These are phyloP conservation scores for Fraxinus excelsior DNA, from an alignment of 257 asterid genomes.

Conservation along the genomic window DNA sequence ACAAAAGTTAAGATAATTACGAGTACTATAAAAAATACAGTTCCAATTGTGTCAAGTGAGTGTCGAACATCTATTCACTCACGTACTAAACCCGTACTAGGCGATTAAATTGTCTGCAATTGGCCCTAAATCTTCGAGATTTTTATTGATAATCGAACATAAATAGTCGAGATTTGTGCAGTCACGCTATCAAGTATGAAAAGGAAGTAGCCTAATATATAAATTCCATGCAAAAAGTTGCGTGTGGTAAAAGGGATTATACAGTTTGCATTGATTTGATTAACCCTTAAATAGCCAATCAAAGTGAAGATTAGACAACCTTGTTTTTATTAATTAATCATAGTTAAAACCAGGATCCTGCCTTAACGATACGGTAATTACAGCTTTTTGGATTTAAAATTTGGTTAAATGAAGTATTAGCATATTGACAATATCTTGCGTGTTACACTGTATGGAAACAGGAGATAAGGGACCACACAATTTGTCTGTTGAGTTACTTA, in stretches of 20 bases:
- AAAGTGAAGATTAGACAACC: conserved; percentile 36
- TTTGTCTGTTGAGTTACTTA: conserved; percentile 50
- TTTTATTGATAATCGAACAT: conserved; percentile 8
- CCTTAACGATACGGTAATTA: conserved; percentile 44
- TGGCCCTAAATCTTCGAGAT: neutral
- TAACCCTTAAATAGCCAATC: conserved; percentile 34
- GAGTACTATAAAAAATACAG: neutral
- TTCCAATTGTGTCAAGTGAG: neutral
- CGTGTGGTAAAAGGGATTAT: conserved; percentile 42
- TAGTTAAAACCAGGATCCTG: conserved; percentile 46
- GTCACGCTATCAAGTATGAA: neutral
- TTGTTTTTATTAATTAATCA: conserved; percentile 39
- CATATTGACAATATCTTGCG: conserved; percentile 31
- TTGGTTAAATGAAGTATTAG: conserved; percentile 10
- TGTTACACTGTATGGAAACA: conserved; percentile 56
- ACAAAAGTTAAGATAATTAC: neutral
- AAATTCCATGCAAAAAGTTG: conserved; percentile 29
- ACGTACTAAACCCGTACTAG: neutral
- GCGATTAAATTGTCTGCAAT: too few relatives aligned
- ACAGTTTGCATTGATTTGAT: conserved; percentile 25
- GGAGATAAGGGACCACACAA: conserved; percentile 68
- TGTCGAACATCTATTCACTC: neutral
- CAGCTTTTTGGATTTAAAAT: conserved; percentile 15
- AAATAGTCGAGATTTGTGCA: neutral
- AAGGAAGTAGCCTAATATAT: neutral